A percentile compares a stretch with the other conserved stretches of the same genome.
Evolutionary conservation across 1,284 basidiomycete species (phyloP).

Genomic region (Heterobasidion irregulare): DNA sequence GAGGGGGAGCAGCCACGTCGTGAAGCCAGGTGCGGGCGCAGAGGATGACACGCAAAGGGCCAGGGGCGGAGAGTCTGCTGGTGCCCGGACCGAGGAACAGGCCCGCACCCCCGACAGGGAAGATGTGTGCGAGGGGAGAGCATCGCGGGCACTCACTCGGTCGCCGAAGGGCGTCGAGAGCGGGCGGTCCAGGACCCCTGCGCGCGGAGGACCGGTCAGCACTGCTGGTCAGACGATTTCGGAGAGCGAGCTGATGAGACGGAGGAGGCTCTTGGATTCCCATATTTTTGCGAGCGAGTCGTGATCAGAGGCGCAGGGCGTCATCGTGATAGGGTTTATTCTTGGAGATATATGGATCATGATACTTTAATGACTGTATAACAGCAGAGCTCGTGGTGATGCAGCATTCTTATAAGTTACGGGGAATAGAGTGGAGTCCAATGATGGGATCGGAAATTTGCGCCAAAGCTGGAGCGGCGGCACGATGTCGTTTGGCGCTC

Average conservation of each 20-base stretch:
- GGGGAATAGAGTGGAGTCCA: no score
- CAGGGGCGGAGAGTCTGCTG: neutral
- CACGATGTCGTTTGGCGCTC: no score
- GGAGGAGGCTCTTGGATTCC: slow-evolving; percentile 62
- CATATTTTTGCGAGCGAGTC: slow-evolving; percentile 32
- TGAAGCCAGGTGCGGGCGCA: neutral
- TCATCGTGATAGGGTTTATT: no score
- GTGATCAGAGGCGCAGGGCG: slow-evolving; percentile 1
- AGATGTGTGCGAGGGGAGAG: neutral
- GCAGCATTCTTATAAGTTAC: no score
- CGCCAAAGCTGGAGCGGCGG: no score
- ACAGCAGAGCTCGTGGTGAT: no score
- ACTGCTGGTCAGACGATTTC: slow-evolving; percentile 56
- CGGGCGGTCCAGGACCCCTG: slow-evolving; percentile 6
- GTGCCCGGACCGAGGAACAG: no score
- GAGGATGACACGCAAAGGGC: neutral
- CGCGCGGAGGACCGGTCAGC: slow-evolving; percentile 9
- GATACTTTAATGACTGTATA: no score
- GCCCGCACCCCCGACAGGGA: neutral
- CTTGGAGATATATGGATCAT: no score
- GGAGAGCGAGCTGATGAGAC: slow-evolving; percentile 73
- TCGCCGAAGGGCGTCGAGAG: slow-evolving; percentile 6
- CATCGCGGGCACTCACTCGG: slow-evolving; percentile 7
- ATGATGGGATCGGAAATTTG: no score
- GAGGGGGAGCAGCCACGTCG: neutral